Evolutionary conservation across 345 rosid genomes (phyloP), one percentile per base, ranked within the genome.

Genomic region (Salix suchowensis): DNA sequence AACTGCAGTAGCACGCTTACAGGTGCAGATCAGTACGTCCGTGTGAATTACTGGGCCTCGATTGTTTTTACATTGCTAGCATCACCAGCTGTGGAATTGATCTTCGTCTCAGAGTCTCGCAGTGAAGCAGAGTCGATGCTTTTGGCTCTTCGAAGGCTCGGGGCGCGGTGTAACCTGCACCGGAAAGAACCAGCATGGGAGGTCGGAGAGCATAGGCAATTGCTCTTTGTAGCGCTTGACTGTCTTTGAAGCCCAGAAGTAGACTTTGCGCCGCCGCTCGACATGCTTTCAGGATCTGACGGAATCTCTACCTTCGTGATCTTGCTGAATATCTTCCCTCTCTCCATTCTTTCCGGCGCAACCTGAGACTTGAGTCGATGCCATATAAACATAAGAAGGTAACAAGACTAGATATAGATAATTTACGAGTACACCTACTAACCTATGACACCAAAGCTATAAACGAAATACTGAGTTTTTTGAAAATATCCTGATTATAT

Each of bases 121-220:
- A 37, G 71, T 60, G 86, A 70, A 1, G 81, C 34, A 18, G 86
- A 74, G 60, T 87, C 94, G 2, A 87, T 84, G 86, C 93, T 88
- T 73, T 84, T 89, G 65, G 91, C 88, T 52, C 90, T 82, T 62
- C 82, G 91, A 67, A 91, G 86, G 66, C 74, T 81, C 4, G 89
- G 88, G 30, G 69, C 11, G 36, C 82, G 82, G 61, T 80, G 82
- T 40, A 75, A 75, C 73, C 79, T 30, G 76, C 82, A 80, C 54
- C 82, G 75, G 26, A 80, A 80, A 12, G 82, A 74, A 36, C 82
- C 94, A 2, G 90, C 88, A 66, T 91, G 97, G 37, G 88, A 89
- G 30, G 95, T 91, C 36, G 95, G 95, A 32, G 92, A 86, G 83
- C 97, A 91, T 2, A 93, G 86, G 74, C 97, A 91, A 10, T 48